These are phyloP conservation scores for Grammothele lineata DNA, from an alignment of 768 basidiomycete genomes.

Conservation along the genomic window DNA sequence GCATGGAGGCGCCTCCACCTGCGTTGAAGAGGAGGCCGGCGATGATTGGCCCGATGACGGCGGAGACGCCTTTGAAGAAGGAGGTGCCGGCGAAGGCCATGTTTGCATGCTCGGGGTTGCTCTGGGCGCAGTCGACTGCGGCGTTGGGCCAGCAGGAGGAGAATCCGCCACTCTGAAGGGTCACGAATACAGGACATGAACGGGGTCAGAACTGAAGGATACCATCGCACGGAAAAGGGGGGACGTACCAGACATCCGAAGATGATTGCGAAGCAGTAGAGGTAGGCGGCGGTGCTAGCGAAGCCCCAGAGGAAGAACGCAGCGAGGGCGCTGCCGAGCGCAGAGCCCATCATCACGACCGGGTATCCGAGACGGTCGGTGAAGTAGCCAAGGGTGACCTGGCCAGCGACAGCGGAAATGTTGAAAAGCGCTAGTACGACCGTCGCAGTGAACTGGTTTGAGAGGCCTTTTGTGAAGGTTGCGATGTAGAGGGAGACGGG, in stretches of 20 bases:
- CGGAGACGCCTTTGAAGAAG: constrained; percentile 13
- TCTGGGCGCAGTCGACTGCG: constrained; percentile 8
- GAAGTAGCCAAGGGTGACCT: constrained; percentile 16
- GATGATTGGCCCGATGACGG: constrained; percentile 14
- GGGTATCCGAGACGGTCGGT: constrained; percentile 19
- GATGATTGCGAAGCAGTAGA: constrained; percentile 18
- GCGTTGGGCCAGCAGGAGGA: constrained; percentile 10
- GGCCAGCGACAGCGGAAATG: constrained; percentile 14
- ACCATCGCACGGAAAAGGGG: too few species aligned
- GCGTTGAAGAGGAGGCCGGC: constrained; percentile 10
- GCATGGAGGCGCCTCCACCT: constrained; percentile 4
- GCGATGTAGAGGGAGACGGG: constrained; percentile 21
- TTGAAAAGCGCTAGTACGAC: constrained; percentile 21
- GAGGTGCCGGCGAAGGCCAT: constrained; percentile 8
- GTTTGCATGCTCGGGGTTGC: constrained; percentile 11
- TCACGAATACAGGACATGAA: too few species aligned
- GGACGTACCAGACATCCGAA: constrained; percentile 17
- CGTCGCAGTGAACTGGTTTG: constrained; percentile 16
- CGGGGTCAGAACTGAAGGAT: too few species aligned
- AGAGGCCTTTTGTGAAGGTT: constrained; percentile 9
- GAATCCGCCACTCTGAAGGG: constrained; percentile 13
- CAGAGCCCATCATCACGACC: constrained; percentile 13
- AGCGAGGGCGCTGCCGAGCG: constrained; percentile 5
- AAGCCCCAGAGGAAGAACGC: constrained; percentile 20
- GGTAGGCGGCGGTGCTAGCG: constrained; percentile 12